Conservation (phyloP, 2,329 filamentous ascomycete species). For the Leptographium flavum region DNA sequence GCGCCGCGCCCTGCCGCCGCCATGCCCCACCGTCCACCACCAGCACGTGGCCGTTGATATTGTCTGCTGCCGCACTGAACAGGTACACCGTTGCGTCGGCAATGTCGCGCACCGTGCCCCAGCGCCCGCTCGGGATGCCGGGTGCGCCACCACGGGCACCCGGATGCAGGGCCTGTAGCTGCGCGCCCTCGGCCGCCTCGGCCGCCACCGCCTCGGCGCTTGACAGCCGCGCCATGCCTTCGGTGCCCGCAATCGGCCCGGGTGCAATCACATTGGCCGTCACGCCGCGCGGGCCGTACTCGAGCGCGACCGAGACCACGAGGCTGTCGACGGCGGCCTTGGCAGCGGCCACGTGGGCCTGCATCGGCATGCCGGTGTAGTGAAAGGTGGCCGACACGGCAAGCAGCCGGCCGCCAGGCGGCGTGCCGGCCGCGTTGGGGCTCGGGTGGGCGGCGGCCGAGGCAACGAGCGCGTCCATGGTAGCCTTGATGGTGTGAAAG, state of each 20-base stretch:
- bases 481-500: conserved; percentile 90
- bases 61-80: conserved; percentile 74
- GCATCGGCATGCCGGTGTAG: conserved; percentile 72
- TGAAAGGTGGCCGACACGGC: conserved; percentile 87
- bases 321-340: conserved; percentile 87
- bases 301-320: conserved; percentile 63
- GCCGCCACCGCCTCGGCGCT: conserved; percentile 14
- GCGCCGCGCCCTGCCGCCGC: conserved; percentile 32
- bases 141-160: conserved; percentile 21
- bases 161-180: conserved; percentile 3
- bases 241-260: conserved; percentile 73
- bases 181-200: conserved; percentile 7
- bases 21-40: conserved; percentile 55
- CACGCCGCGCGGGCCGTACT: conserved; percentile 78
- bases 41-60: conserved; percentile 69
- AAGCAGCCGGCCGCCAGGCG: conserved; percentile 68
- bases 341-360: conserved; percentile 80
- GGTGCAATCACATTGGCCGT: conserved; percentile 83
- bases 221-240: conserved; percentile 56
- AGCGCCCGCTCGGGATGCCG: conserved; percentile 57
- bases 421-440: conserved; percentile 19
- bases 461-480: conserved; percentile 63
- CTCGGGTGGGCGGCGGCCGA: conserved; percentile 55
- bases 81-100: conserved; percentile 84
- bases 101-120: conserved; percentile 73